Percentiles rank a stretch among this genome's conserved stretches.
These are phyloP conservation scores for Pyrus communis DNA, from an alignment of 306 rosid species.

Conservation along the genomic window DNA sequence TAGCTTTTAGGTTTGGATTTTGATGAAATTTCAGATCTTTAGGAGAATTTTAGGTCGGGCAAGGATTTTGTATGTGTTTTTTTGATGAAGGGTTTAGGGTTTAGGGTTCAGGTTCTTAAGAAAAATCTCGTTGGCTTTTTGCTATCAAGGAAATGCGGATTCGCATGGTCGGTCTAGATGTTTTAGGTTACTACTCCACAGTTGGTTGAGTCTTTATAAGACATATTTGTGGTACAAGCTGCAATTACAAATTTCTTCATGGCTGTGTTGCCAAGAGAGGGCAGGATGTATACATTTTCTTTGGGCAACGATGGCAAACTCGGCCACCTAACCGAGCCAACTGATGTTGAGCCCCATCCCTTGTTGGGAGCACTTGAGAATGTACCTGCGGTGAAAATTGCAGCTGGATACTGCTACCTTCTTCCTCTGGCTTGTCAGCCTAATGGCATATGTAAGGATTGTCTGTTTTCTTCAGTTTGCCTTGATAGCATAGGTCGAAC, in stretches of 20 bases:
- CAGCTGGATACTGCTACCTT: no score
- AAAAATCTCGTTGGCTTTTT: slow-evolving; percentile 32
- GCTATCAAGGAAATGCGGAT: slow-evolving; percentile 67
- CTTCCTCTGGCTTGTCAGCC: no score
- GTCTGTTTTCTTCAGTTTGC: no score
- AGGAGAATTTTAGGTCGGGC: not conserved
- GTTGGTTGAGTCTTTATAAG: slow-evolving; percentile 66
- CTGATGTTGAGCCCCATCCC: no score
- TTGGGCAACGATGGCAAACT: slow-evolving; percentile 80
- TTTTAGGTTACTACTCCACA: slow-evolving; percentile 40
- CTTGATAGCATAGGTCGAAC: no score
- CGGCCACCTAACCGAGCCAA: slow-evolving; percentile 86
- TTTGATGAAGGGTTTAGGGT: no score
- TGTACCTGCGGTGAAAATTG: no score
- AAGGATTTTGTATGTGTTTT: not conserved
- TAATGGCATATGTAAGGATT: no score
- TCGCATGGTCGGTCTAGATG: slow-evolving; percentile 42
- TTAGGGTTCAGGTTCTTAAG: no score
- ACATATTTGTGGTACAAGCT: slow-evolving; percentile 87
- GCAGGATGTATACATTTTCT: slow-evolving; percentile 78
- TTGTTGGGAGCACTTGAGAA: no score
- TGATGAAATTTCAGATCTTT: no score
- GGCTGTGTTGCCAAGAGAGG: slow-evolving; percentile 89
- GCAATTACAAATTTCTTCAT: slow-evolving; percentile 91
- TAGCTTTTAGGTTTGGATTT: not conserved